Evolutionary conservation across 139 green algal genomes (phyloP).

Genomic region (Micractinium conductrix): DNA sequence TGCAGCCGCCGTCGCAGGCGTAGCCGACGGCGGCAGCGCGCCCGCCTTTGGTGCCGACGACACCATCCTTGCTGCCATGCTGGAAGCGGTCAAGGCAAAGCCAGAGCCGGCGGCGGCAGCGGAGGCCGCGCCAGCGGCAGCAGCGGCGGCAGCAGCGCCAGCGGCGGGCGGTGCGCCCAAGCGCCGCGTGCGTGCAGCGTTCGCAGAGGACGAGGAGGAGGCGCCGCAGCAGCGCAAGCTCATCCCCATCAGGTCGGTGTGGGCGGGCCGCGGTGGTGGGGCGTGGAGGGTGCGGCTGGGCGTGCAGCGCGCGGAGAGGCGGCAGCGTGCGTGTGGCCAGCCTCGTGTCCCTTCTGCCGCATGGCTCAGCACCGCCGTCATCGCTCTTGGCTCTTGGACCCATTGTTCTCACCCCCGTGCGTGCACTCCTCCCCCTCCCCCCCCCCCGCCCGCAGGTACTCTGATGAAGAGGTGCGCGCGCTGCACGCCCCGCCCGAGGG

Average conservation of each 20-base stretch:
- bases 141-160: slow-evolving; percentile 4
- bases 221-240: slow-evolving; percentile 69
- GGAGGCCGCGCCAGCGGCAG: slow-evolving; percentile 23
- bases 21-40: not conserved
- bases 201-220: slow-evolving; percentile 82
- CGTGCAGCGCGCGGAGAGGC: no score
- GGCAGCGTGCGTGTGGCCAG: no score
- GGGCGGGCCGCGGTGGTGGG: no score
- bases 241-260: slow-evolving; percentile 44
- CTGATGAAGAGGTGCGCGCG: slow-evolving; percentile 72
- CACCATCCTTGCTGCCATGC: slow-evolving; percentile 72
- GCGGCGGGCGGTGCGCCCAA: no score
- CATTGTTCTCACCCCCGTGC: no score
- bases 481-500: slow-evolving; percentile 11
- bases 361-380: no score
- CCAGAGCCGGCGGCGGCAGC: not conserved
- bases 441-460: slow-evolving; percentile 65
- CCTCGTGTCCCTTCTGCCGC: no score
- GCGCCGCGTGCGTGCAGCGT: slow-evolving; percentile 39
- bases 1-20: not conserved
- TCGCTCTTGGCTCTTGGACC: no score
- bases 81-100: slow-evolving; percentile 49
- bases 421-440: slow-evolving; percentile 54
- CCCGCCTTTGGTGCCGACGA: slow-evolving; percentile 57
- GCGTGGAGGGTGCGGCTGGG: no score